phyloP scores from a whole-genome alignment of 2,329 filamentous ascomycete genomes.

The Fusarium coicis region DNA sequence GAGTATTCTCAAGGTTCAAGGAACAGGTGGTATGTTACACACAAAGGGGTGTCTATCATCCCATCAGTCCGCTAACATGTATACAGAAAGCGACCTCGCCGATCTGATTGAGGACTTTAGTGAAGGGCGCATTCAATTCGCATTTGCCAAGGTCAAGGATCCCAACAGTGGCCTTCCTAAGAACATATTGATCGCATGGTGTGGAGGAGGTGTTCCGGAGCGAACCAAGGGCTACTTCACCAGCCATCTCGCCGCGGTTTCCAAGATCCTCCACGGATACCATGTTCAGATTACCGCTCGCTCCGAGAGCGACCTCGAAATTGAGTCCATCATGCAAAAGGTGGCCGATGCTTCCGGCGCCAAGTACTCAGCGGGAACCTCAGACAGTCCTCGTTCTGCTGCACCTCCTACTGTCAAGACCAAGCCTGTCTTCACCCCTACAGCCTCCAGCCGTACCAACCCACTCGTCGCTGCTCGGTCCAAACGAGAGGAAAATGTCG shows the following conservation, averaged over 20 bases:
- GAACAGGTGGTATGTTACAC: constrained; percentile 76
- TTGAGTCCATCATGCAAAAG: constrained; percentile 90
- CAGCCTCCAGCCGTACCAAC: constrained; percentile 65
- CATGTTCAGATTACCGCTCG: constrained; percentile 97
- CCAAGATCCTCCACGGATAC: constrained; percentile 94
- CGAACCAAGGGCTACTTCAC: constrained; percentile 98
- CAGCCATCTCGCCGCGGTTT: constrained; percentile 88
- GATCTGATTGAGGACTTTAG: constrained; percentile 96
- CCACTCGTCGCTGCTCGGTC: constrained; percentile 74
- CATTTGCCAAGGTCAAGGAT: constrained; percentile 95
- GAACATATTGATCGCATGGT: constrained; percentile 94
- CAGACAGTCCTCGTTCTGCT: constrained; percentile 62
- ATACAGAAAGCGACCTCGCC: constrained; percentile 84
- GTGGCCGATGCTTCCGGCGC: constrained; percentile 93
- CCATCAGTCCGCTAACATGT: constrained; percentile 30
- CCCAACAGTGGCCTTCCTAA: constrained; percentile 91
- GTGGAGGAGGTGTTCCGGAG: constrained; percentile 97
- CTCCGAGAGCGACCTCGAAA: constrained; percentile 87
- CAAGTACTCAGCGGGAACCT: constrained; percentile 83
- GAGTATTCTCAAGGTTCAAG: constrained; percentile 94
- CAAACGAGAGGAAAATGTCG: constrained; percentile 68
- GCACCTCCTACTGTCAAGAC: constrained; percentile 78
- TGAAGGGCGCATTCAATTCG: constrained; percentile 96
- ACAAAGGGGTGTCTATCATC: neutral
- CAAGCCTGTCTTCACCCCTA: constrained; percentile 93